These are phyloP conservation scores for Fomitopsis schrenkii DNA, from an alignment of 1,284 basidiomycete genomes.

Conservation along the genomic window DNA sequence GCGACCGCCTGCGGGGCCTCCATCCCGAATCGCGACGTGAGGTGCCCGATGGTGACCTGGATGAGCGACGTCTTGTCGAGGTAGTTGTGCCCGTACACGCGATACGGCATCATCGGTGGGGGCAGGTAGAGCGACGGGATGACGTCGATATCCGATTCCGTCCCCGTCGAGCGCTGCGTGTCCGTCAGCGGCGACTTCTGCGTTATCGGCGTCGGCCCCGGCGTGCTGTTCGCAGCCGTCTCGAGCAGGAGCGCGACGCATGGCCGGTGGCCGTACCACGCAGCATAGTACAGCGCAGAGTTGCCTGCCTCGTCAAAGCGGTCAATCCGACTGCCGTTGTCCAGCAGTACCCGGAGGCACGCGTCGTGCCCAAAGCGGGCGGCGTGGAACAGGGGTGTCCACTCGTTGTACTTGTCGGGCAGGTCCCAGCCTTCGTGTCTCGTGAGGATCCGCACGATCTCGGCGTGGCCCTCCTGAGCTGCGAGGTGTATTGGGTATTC, in stretches of 20 bases:
- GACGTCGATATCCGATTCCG: slow-evolving; percentile 78
- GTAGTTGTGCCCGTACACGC: slow-evolving; percentile 89
- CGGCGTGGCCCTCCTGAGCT: slow-evolving; percentile 89
- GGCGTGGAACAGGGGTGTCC: slow-evolving; percentile 97
- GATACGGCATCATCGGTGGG: slow-evolving; percentile 96
- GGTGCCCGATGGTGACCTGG: slow-evolving; percentile 83
- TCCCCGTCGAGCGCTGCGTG: slow-evolving; percentile 31
- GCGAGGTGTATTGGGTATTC: slow-evolving; percentile 98
- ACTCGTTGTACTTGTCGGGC: slow-evolving; percentile 95
- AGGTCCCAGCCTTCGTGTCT: slow-evolving; percentile 79
- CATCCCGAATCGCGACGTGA: slow-evolving; percentile 32
- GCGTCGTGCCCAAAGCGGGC: slow-evolving; percentile 82
- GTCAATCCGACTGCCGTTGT: slow-evolving; percentile 74
- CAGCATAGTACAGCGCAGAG: slow-evolving; percentile 90
- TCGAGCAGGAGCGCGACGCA: slow-evolving; percentile 76
- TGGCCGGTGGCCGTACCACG: slow-evolving; percentile 92
- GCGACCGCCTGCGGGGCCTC: slow-evolving; percentile 45
- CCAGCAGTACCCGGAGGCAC: slow-evolving; percentile 78
- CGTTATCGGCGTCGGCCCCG: slow-evolving; percentile 12
- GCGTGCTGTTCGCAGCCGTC: slow-evolving; percentile 28
- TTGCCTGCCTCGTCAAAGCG: slow-evolving; percentile 84
- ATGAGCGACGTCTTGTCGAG: slow-evolving; percentile 87
- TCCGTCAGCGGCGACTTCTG: slow-evolving; percentile 28
- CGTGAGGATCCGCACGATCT: slow-evolving; percentile 81
- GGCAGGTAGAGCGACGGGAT: slow-evolving; percentile 95